phyloP scores from a whole-genome alignment of 2,329 filamentous ascomycete species.

The Penicillium sp. region DNA sequence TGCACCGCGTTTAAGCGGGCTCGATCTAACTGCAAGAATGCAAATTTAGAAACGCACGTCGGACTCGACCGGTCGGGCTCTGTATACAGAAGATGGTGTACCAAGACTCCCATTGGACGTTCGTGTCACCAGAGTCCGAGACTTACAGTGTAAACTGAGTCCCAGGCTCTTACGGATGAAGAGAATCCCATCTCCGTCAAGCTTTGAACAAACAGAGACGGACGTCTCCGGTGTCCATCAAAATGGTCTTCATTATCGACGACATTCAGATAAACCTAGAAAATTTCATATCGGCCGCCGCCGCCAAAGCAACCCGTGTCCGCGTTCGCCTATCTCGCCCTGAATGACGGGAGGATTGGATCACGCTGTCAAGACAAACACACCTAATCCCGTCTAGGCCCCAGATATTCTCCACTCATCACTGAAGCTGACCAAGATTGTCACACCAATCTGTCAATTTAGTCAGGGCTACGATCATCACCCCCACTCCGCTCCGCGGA shows the following conservation, averaged over 20 bases:
- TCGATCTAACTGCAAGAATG: neutral
- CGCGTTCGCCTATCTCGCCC: neutral
- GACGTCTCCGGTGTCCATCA: slow-evolving; percentile 4
- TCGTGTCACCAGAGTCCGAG: neutral
- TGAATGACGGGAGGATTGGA: neutral
- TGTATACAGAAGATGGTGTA: neutral
- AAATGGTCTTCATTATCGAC: neutral
- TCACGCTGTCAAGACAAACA: neutral
- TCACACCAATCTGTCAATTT: neutral
- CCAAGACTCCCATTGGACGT: neutral
- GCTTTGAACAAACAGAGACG: neutral
- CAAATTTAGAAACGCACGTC: neutral
- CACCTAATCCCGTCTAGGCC: neutral
- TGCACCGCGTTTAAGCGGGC: neutral
- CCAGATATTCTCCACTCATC: neutral
- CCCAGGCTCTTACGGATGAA: slow-evolving; percentile 4
- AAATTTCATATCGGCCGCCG: too few species aligned
- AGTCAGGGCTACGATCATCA: neutral
- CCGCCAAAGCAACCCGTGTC: neutral
- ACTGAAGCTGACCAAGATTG: too few species aligned
- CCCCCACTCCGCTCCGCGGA: slow-evolving; percentile 10
- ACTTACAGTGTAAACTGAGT: neutral
- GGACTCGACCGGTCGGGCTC: neutral
- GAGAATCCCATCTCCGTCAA: slow-evolving; percentile 1
- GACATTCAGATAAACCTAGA: neutral